Evolutionary conservation across 2,329 filamentous ascomycete genomes (phyloP).

Genomic region (Aspergillus persii): DNA sequence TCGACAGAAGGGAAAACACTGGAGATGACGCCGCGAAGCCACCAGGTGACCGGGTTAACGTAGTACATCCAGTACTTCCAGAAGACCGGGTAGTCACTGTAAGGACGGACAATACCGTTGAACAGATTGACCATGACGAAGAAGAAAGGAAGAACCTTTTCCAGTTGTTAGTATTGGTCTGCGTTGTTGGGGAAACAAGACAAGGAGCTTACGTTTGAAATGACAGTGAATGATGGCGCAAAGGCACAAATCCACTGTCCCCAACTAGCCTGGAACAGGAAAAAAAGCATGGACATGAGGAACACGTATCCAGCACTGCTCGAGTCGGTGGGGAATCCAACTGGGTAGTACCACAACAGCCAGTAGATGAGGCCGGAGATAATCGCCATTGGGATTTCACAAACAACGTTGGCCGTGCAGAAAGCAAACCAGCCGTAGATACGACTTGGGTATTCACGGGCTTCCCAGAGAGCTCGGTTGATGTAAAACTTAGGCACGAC

Average conservation of each 20-base stretch:
- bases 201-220: slow-evolving; percentile 55
- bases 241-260: slow-evolving; percentile 85
- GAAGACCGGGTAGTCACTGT: slow-evolving; percentile 63
- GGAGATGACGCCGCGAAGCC: slow-evolving; percentile 68
- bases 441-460: slow-evolving; percentile 68
- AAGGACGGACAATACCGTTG: slow-evolving; percentile 74
- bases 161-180: not conserved
- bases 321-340: slow-evolving; percentile 65
- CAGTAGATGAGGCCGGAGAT: slow-evolving; percentile 66
- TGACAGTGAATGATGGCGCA: slow-evolving; percentile 74
- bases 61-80: slow-evolving; percentile 73
- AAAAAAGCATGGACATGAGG: slow-evolving; percentile 75
- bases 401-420: slow-evolving; percentile 68
- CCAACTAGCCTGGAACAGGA: slow-evolving; percentile 71
- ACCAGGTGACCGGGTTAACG: slow-evolving; percentile 67
- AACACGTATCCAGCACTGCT: slow-evolving; percentile 71
- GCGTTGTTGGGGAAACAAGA: not conserved
- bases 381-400: slow-evolving; percentile 70
- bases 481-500: slow-evolving; percentile 75
- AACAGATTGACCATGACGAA: slow-evolving; percentile 75
- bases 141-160: slow-evolving; percentile 68
- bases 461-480: slow-evolving; percentile 71
- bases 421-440: slow-evolving; percentile 80
- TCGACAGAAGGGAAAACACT: slow-evolving; percentile 56
- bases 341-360: slow-evolving; percentile 73